Percentiles rank a stretch among this genome's conserved stretches.
Conservation (phyloP, 331 rosid species). For the Quercus tomentella region DNA sequence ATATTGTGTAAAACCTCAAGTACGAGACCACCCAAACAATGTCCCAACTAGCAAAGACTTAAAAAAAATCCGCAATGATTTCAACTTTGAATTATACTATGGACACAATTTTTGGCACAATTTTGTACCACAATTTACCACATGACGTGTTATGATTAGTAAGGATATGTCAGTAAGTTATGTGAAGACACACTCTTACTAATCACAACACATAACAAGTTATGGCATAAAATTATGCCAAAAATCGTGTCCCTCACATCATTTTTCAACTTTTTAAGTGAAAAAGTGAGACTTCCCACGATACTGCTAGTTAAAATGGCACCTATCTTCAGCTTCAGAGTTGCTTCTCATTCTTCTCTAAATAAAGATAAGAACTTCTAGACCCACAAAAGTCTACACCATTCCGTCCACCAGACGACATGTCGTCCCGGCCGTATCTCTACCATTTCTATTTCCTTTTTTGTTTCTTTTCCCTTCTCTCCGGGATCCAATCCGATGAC, state of each 20-base stretch:
- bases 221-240: too few relatives aligned
- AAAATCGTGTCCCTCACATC: too few relatives aligned
- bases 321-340: not conserved
- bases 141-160: rapidly evolving
- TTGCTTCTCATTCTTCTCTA: not conserved
- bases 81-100: too few relatives aligned
- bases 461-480: slow-evolving; percentile 28
- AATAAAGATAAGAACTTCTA: too few relatives aligned
- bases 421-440: slow-evolving; percentile 21
- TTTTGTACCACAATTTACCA: rapidly evolving
- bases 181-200: rapidly evolving
- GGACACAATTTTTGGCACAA: rapidly evolving
- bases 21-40: too few relatives aligned
- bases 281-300: not conserved
- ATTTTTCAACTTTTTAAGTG: too few relatives aligned
- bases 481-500: slow-evolving; percentile 33
- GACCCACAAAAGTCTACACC: not conserved
- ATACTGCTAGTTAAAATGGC: not conserved
- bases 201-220: rapidly evolving
- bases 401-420: slow-evolving; percentile 22
- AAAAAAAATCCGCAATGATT: too few relatives aligned
- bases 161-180: rapidly evolving
- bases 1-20: too few relatives aligned
- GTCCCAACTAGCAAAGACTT: too few relatives aligned
- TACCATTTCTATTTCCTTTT: slow-evolving; percentile 12